A percentile compares a stretch with the other conserved stretches of the same genome.
phyloP scores from a whole-genome alignment of 2,329 filamentous ascomycete species.

The Calonectria crousiana region DNA sequence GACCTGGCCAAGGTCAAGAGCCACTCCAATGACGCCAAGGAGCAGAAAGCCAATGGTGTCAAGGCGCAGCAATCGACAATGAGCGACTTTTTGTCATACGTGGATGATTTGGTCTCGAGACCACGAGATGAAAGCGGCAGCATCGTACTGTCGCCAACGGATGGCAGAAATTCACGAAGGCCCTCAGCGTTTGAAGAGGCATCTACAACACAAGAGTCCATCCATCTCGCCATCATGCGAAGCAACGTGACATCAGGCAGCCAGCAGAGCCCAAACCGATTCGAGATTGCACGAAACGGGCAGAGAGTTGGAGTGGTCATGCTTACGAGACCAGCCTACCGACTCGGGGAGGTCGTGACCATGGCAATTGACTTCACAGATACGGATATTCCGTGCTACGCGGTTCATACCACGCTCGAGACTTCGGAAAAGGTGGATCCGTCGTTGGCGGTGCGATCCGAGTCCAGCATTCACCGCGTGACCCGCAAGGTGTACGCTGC shows the following conservation, averaged over 20 bases:
- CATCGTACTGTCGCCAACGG: constrained; percentile 80
- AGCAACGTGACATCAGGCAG: constrained; percentile 77
- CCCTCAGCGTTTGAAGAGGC: constrained; percentile 68
- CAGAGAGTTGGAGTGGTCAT: constrained; percentile 91
- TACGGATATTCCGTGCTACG: constrained; percentile 85
- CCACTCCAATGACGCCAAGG: constrained; percentile 42
- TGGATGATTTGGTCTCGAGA: constrained; percentile 78
- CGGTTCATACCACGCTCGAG: constrained; percentile 86
- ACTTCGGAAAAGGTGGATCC: constrained; percentile 87
- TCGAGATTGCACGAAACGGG: constrained; percentile 95
- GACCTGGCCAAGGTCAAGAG: constrained; percentile 80
- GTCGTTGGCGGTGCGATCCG: constrained; percentile 84
- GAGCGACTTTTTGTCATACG: constrained; percentile 81
- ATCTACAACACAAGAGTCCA: constrained; percentile 81
- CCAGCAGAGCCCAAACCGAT: constrained; percentile 89
- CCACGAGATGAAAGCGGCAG: constrained; percentile 65
- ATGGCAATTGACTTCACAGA: constrained; percentile 86
- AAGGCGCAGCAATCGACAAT: constrained; percentile 55
- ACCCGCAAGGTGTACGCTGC: constrained; percentile 85
- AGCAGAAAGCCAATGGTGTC: constrained; percentile 44
- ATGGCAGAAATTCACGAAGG: constrained; percentile 65
- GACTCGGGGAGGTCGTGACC: constrained; percentile 88
- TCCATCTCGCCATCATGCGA: constrained; percentile 90
- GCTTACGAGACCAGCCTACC: constrained; percentile 87
- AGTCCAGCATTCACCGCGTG: constrained; percentile 86